Evolutionary conservation across 2,329 filamentous ascomycete species (phyloP), one percentile per base, ranked within the genome.

Genomic region (Fusarium pseudograminearum): DNA sequence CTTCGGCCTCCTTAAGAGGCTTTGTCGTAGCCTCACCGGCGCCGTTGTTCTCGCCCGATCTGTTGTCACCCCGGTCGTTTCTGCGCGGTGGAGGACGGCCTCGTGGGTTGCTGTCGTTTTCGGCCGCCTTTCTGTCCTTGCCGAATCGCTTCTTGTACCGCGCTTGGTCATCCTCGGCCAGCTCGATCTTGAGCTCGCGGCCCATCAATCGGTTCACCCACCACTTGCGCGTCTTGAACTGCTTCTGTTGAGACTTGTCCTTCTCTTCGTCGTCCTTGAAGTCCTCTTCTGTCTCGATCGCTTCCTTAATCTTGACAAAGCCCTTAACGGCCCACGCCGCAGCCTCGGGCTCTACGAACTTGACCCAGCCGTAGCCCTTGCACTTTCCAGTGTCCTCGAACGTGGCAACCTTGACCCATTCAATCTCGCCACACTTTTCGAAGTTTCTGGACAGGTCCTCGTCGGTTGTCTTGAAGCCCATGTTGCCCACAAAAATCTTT

Each of bases 321-420:
- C 95, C 95, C 77, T 90, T 90, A 70, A 97, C 93, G 1, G 82
- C 82, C 78, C 80, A 81, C 51, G 90, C 88, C 0, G 93, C 93
- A 1, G 91, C 87, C 59, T 92, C 89, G 14, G 94, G 77, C 52
- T 94, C 90, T 77, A 91, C 90, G 80, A 98, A 99, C 66, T 93
- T 93, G 65, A 99, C 89, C 94, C 96, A 99, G 8, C 91, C 96
- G 81, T 91, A 99, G 20, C 96, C 97, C 83, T 98, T 98, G 84
- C 96, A 99, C 83, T 98, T 99, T 44, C 96, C 96, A 22, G 91
- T 91, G 79, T 99, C 97, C 80, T 98, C 93, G 77, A 99, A 99
- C 1, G 94, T 97, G 4, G 96, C 96, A 71, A 98, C 84, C 81
- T 97, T 95, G 69, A 93, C 87, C 82, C 92, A 92, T 55, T 90